These are phyloP conservation scores for Amanita rimosa DNA, from an alignment of 768 basidiomycete genomes.

Conservation along the genomic window DNA sequence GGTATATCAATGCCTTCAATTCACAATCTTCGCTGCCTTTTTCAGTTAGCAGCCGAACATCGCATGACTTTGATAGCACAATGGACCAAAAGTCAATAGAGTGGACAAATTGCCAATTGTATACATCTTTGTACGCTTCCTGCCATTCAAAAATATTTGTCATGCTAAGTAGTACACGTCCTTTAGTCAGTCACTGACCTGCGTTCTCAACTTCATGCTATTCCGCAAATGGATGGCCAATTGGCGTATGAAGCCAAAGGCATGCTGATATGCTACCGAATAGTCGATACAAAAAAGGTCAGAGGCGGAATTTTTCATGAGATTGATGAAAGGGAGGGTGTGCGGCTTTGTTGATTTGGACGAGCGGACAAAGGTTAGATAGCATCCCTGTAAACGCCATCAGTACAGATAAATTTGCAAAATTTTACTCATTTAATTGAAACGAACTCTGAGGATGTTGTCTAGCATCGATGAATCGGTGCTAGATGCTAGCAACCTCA, in stretches of 20 bases:
- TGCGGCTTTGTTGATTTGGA: constrained; percentile 79
- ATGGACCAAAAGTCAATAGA: constrained; percentile 94
- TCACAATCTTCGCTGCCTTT: constrained; percentile 51
- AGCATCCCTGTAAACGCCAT: constrained; percentile 57
- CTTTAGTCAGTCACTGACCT: constrained; percentile 30
- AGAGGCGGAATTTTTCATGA: constrained; percentile 97
- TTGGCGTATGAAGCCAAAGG: constrained; percentile 92
- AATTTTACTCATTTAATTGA: neutral
- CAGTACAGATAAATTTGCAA: neutral
- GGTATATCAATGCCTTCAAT: constrained; percentile 84
- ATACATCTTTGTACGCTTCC: constrained; percentile 90
- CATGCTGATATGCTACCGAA: constrained; percentile 76
- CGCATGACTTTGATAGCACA: constrained; percentile 76
- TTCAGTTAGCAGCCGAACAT: constrained; percentile 34
- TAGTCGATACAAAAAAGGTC: constrained; percentile 81
- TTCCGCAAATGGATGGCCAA: constrained; percentile 88
- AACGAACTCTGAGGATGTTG: constrained; percentile 69
- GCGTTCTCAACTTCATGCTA: constrained; percentile 81
- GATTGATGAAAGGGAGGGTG: constrained; percentile 82
- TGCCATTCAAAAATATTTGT: constrained; percentile 15
- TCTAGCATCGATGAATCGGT: constrained; percentile 77
- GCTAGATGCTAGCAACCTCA: constrained; percentile 68
- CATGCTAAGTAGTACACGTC: neutral
- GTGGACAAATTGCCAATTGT: constrained; percentile 98
- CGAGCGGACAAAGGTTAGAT: constrained; percentile 74